These are phyloP conservation scores for Carex sylvatica DNA, from an alignment of 202 grass and related monocot species.

Conservation along the genomic window DNA sequence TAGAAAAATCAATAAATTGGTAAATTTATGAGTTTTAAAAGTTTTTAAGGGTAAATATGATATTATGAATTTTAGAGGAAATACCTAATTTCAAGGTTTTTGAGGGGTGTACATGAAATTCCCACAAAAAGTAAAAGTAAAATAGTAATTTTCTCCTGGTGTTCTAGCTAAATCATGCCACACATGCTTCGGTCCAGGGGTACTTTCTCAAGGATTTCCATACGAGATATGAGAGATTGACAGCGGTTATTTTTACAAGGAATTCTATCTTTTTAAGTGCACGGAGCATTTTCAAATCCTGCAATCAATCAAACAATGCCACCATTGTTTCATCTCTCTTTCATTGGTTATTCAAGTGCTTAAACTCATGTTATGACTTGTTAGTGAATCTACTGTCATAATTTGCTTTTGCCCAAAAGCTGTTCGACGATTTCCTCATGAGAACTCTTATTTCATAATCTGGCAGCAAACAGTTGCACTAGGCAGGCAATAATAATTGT, in stretches of 20 bases:
- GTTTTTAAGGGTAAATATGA: too few species aligned
- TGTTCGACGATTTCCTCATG: neutral
- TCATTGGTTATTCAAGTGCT: neutral
- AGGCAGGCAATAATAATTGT: neutral
- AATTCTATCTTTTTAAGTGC: neutral
- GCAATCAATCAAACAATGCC: neutral
- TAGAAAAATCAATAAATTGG: too few species aligned
- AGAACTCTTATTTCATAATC: neutral
- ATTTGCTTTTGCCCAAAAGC: neutral
- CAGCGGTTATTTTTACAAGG: neutral
- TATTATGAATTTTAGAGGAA: too few species aligned
- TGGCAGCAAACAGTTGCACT: neutral
- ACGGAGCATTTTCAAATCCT: too few species aligned
- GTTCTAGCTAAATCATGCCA: too few species aligned
- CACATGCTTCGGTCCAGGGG: too few species aligned
- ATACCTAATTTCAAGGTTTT: too few species aligned
- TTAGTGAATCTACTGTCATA: neutral
- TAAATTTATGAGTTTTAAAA: too few species aligned
- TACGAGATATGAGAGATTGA: neutral
- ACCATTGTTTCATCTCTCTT: neutral
- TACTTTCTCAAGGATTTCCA: neutral
- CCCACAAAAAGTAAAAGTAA: neutral
- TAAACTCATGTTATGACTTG: neutral
- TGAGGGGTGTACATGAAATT: too few species aligned
- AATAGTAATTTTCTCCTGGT: neutral